Evolutionary conservation across 2,329 filamentous ascomycete genomes (phyloP).

Genomic region (Aspergillus ochraceus): DNA sequence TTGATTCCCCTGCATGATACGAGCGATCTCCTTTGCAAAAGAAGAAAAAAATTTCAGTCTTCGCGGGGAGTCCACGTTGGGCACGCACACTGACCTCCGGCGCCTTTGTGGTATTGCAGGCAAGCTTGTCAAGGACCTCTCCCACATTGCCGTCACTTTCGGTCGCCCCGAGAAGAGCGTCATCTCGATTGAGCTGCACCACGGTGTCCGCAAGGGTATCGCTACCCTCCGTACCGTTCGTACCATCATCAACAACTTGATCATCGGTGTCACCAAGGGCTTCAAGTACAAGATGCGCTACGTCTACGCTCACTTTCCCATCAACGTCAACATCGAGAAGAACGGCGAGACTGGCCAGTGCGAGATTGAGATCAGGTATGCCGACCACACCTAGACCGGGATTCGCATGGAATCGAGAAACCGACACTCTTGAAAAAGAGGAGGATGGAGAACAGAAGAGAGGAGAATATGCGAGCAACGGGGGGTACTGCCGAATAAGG

Average conservation of each 20-base stretch:
- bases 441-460: not conserved
- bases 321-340: constrained; percentile 99
- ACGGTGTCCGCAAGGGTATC: constrained; percentile 96
- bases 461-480: not conserved
- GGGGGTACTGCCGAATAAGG: not conserved
- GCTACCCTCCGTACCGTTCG: constrained; percentile 97
- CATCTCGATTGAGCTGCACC: constrained; percentile 98
- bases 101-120: constrained; percentile 50
- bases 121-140: constrained; percentile 96
- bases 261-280: constrained; percentile 97
- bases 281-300: constrained; percentile 99
- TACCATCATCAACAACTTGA: constrained; percentile 97
- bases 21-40: not conserved
- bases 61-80: not conserved
- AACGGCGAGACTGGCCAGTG: constrained; percentile 82
- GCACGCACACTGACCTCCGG: not conserved
- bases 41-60: not conserved
- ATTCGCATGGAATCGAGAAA: not conserved
- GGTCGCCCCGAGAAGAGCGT: constrained; percentile 78
- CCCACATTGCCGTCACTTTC: constrained; percentile 96
- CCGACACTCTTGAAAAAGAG: not conserved
- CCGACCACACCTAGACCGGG: constrained; percentile 16
- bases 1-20: not conserved
- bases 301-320: constrained; percentile 99
- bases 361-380: constrained; percentile 97